Conservation (phyloP, 768 basidiomycete genomes). For the Cystobasidium onofrii region DNA sequence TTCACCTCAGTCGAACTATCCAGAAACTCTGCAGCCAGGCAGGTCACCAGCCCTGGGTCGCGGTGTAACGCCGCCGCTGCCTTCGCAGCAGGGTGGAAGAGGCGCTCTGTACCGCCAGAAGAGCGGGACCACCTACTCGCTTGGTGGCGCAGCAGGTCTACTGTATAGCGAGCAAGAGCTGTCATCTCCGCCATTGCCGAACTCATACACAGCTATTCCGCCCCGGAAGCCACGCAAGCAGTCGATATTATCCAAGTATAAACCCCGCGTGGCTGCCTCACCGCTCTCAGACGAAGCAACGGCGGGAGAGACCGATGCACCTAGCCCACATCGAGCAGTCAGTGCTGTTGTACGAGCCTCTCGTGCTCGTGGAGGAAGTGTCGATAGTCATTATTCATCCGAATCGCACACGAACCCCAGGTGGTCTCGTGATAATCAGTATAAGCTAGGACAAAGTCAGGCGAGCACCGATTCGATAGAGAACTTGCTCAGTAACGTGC, state of each 20-base stretch:
- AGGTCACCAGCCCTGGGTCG: constrained; percentile 11
- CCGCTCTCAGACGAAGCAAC: constrained; percentile 11
- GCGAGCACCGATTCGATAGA: background rate
- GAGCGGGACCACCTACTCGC: constrained; percentile 30
- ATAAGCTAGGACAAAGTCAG: background rate
- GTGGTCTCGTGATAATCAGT: background rate
- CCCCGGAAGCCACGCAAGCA: constrained; percentile 21
- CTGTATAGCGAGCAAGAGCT: background rate
- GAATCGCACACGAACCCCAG: background rate
- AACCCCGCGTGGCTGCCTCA: background rate
- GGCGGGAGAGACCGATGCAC: background rate
- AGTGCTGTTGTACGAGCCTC: constrained; percentile 17
- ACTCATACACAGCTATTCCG: background rate
- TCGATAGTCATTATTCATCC: background rate
- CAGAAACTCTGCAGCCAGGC: constrained; percentile 6
- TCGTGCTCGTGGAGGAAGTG: background rate
- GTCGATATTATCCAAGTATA: constrained; percentile 11
- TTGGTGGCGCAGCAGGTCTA: constrained; percentile 15
- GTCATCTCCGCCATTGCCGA: background rate
- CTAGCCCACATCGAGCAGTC: constrained; percentile 1
- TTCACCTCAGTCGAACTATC: background rate
- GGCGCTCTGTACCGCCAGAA: background rate
- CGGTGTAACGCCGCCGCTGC: background rate
- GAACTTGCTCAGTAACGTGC: background rate
- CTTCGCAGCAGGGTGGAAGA: background rate